Evolutionary conservation across 208 protist species (phyloP).

Genomic region (Wallacemonas sp.): DNA sequence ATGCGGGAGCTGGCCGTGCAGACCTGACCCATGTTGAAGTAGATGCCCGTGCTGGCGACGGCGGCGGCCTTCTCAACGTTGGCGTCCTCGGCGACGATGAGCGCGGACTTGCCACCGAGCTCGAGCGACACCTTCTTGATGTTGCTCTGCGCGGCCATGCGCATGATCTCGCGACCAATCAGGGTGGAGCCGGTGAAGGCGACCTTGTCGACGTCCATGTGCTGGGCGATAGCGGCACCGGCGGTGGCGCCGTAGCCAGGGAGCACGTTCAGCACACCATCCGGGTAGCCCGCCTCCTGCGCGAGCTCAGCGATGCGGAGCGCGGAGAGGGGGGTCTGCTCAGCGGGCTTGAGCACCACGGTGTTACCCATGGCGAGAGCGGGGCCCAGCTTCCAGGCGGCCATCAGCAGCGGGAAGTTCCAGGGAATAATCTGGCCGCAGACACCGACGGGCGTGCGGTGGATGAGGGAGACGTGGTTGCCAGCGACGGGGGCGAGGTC

Average conservation of each 20-base stretch:
- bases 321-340: conserved; percentile 88
- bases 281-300: conserved; percentile 82
- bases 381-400: conserved; percentile 85
- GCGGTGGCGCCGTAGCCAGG: conserved; percentile 77
- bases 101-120: conserved; percentile 91
- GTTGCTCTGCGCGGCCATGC: conserved; percentile 60
- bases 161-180: conserved; percentile 74
- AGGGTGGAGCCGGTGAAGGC: conserved; percentile 89
- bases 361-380: conserved; percentile 85
- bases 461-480: conserved; percentile 66
- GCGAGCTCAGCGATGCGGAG: conserved; percentile 79
- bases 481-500: conserved; percentile 57
- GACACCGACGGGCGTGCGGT: conserved; percentile 85
- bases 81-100: conserved; percentile 86
- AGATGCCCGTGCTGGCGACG: conserved; percentile 61
- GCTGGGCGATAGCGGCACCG: conserved; percentile 54
- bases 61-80: conserved; percentile 69
- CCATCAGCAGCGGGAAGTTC: conserved; percentile 93
- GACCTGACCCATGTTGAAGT: conserved; percentile 84
- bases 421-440: conserved; percentile 88
- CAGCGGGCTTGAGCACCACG: conserved; percentile 89
- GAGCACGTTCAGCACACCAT: conserved; percentile 89
- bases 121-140: conserved; percentile 86
- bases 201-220: conserved; percentile 90
- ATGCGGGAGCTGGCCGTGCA: conserved; percentile 87